A percentile compares a stretch with the other conserved stretches of the same genome.
Conservation (phyloP, 176 grass and related monocot species). For the Raddia guianensis region DNA sequence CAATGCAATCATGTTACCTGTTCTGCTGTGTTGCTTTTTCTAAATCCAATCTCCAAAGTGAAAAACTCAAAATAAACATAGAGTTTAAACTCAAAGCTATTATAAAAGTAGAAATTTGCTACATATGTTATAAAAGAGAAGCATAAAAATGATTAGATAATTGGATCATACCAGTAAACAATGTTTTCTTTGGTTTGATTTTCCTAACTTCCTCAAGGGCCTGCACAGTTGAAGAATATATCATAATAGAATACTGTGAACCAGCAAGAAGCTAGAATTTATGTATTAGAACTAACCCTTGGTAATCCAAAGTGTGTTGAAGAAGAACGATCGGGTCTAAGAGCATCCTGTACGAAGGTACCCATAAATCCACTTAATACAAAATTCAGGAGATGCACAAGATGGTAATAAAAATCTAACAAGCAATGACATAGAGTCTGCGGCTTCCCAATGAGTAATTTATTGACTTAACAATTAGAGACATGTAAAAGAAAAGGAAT, state of each 20-base stretch:
- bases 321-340: conserved; percentile 95
- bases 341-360: conserved; percentile 65
- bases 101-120: not conserved
- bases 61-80: conserved; percentile 16
- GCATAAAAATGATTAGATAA: conserved; percentile 16
- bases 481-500: conserved; percentile 1
- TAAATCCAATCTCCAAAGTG: not conserved
- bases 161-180: conserved; percentile 80
- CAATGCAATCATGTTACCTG: conserved; percentile 10
- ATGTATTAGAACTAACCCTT: conserved; percentile 55
- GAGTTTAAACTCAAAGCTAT: conserved; percentile 24
- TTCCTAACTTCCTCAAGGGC: conserved; percentile 88
- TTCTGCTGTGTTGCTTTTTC: not conserved
- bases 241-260: conserved; percentile 25
- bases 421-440: conserved; percentile 6
- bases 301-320: conserved; percentile 90
- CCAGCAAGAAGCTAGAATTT: conserved; percentile 19
- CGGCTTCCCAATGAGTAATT: conserved; percentile 13
- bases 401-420: conserved; percentile 27
- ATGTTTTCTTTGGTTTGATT: conserved; percentile 88
- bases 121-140: not conserved
- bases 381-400: conserved; percentile 24
- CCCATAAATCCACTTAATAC: conserved; percentile 3
- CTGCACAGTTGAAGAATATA: conserved; percentile 52
- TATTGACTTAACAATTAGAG: conserved; percentile 22